Evolutionary conservation across 1,139 yeast species (phyloP), one percentile per base, ranked within the genome.

Genomic region (Yamadazyma blattariae): DNA sequence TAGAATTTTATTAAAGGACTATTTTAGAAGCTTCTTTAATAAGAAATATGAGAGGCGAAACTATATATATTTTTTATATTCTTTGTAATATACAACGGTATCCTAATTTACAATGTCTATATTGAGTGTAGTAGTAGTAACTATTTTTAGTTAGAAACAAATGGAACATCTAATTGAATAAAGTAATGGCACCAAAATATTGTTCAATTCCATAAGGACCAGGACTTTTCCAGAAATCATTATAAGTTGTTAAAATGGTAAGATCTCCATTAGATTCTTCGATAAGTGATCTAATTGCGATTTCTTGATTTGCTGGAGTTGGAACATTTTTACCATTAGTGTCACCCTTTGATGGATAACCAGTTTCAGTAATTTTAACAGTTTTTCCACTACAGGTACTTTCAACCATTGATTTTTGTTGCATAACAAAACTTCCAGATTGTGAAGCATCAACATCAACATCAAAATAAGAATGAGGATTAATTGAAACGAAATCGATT

Each of bases 161-260:
- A n/a, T n/a, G n/a, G n/a, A n/a, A n/a, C n/a, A n/a, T n/a, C 15
- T 23, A 30, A 3, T 14, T 23, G 42, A 66, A 66, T 36, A 80
- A 61, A 26, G 70, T 60, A 34, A 79, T 67, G 41, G 79, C 68
- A 50, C 97, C 97, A 51, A 89, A 89, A 39, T 78, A 78, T 63
- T 87, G 96, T 62, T 89, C 97, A 52, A 89, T 80, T 45, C 82
- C 83, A 57, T 85, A 81, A 3, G 75, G 72, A 39, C 97, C 97
- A 20, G 96, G 90, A n/a, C 57, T 51, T 59, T 89, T 89, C 97
- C 97, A 89, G 61, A 61, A 70, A 57, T 89, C 97, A 54, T 89
- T 70, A 59, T 61, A 87, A 12, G 89, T 79, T 14, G 95, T 79
- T 50, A 89, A 71, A 42, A 89, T 75, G 5, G 90, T 82, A 32